Conservation (phyloP, 2,329 filamentous ascomycete species). For the Trichoderma brevicompactum region DNA sequence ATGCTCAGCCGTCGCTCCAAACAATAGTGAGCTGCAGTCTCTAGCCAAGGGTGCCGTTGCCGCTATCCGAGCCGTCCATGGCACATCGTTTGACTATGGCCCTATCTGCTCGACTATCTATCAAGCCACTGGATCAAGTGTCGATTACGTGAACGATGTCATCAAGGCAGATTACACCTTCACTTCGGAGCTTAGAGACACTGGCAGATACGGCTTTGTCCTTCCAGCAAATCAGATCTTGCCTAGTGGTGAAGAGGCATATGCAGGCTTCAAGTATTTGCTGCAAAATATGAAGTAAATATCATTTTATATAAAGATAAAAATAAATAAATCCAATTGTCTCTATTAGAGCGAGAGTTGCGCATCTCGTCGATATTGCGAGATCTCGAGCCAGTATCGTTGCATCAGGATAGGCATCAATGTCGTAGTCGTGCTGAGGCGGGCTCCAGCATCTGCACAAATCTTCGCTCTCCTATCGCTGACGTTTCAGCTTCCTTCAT, state of each 20-base stretch:
- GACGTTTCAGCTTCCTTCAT: not conserved
- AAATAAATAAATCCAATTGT: not conserved
- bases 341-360: not conserved
- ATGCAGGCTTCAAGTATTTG: conserved; percentile 64
- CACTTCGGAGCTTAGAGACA: conserved; percentile 46
- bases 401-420: not conserved
- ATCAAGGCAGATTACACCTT: conserved; percentile 48
- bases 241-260: conserved; percentile 50
- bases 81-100: conserved; percentile 48
- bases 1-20: conserved; percentile 52
- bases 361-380: not conserved
- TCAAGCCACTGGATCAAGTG: conserved; percentile 53
- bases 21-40: conserved; percentile 52
- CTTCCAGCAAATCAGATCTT: conserved; percentile 50
- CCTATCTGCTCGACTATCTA: conserved; percentile 67
- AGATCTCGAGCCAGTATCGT: not conserved
- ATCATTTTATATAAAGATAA: rapidly evolving
- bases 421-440: too few relatives aligned
- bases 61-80: conserved; percentile 53
- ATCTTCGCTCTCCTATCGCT: not conserved
- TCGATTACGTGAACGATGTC: conserved; percentile 52
- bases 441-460: not conserved
- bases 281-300: conserved; percentile 46
- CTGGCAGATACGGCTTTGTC: conserved; percentile 48
- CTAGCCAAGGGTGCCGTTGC: conserved; percentile 54